These are phyloP conservation scores for Termitomyces sp. DNA, from an alignment of 768 basidiomycete species.

Conservation along the genomic window DNA sequence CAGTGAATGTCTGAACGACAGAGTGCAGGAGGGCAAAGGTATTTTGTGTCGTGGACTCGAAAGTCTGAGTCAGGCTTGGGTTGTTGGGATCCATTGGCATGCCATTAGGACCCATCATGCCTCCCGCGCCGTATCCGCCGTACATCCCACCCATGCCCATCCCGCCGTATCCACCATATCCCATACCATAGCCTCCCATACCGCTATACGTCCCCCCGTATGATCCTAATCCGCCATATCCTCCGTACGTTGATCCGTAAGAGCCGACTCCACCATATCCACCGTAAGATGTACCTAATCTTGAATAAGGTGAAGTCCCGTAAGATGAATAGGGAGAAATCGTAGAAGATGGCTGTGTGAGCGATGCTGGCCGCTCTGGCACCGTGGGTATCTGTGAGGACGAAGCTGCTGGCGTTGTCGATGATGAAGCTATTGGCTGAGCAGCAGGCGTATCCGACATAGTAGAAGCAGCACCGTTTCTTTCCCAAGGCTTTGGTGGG, in stretches of 20 bases:
- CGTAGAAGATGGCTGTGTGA: constrained; percentile 35
- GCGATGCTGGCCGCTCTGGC: constrained; percentile 60
- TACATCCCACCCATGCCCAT: constrained; percentile 31
- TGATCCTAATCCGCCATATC: constrained; percentile 12
- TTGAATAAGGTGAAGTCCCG: constrained; percentile 40
- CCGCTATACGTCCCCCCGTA: constrained; percentile 26
- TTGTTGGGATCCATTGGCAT: constrained; percentile 46
- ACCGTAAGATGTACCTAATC: constrained; percentile 31
- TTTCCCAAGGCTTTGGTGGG: constrained; percentile 91
- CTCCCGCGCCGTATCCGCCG: constrained; percentile 31
- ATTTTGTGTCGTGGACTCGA: constrained; percentile 85
- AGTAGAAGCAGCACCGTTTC: constrained; percentile 39
- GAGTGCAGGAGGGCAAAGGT: constrained; percentile 93
- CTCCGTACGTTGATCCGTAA: constrained; percentile 21
- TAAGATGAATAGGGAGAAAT: constrained; percentile 43
- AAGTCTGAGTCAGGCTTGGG: constrained; percentile 77
- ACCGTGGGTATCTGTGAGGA: constrained; percentile 33
- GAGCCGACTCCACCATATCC: constrained; percentile 28
- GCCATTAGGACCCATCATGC: constrained; percentile 43
- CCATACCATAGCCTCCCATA: constrained; percentile 31
- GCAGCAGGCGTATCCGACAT: constrained; percentile 19
- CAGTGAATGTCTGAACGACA: constrained; percentile 92
- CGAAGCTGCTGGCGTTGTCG: constrained; percentile 19
- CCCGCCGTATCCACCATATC: constrained; percentile 19
- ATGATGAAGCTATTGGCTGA: constrained; percentile 22